A percentile compares a stretch with the other conserved stretches of the same genome.
Conservation (phyloP, 2,329 filamentous ascomycete genomes). For the Alternaria infectoria region DNA sequence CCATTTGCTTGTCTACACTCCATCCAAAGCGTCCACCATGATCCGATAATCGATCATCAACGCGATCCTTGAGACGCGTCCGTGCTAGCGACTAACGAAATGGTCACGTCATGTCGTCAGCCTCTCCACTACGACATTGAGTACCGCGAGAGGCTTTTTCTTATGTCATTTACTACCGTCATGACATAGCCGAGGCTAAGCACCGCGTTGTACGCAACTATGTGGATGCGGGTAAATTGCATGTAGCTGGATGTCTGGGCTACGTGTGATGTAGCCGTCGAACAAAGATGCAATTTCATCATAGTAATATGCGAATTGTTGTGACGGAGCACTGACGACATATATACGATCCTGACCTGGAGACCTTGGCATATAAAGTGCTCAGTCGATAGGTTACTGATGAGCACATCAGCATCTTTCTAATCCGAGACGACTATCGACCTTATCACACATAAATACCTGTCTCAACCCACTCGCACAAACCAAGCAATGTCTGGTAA, state of each 20-base stretch:
- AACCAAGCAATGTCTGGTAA: slow-evolving; percentile 39
- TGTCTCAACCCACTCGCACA: not conserved
- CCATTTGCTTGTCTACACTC: not conserved
- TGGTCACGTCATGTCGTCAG: not conserved
- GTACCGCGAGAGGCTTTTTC: not conserved
- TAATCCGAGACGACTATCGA: not conserved
- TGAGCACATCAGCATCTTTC: not conserved
- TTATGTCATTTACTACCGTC: not conserved
- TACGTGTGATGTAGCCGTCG: not conserved
- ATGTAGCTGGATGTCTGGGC: not conserved
- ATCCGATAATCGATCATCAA: not conserved
- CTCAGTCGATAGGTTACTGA: not conserved
- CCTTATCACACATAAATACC: not conserved
- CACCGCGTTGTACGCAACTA: not conserved
- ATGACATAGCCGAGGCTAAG: not conserved
- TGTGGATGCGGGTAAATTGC: not conserved
- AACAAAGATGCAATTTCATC: not conserved
- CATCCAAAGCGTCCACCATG: not conserved
- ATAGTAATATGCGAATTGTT: not conserved
- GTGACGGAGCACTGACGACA: not conserved
- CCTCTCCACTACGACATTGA: not conserved
- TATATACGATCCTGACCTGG: not conserved
- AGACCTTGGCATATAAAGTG: not conserved
- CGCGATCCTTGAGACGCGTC: not conserved
- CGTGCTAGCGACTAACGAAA: slow-evolving; percentile 2